Base-by-base conservation (phyloP, 495 filamentous ascomycete species). In the Filosporella fistucella region DNA sequence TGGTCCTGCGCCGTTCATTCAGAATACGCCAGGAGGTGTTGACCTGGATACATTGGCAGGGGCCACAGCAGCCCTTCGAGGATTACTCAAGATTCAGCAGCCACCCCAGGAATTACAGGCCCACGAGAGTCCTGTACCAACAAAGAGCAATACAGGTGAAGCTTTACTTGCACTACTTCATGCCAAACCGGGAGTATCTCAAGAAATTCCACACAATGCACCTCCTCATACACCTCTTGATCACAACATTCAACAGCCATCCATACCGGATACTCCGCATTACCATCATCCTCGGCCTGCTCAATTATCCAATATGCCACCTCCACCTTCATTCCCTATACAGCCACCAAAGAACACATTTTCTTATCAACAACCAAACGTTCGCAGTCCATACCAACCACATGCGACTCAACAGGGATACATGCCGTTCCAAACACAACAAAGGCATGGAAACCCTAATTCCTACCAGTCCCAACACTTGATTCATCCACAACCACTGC, bases 11-110 rank as follows among this genome's bases (percentile, higher is more conserved):
- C n/a, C n/a, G n/a, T n/a, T n/a, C n/a, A n/a, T n/a, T n/a, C n/a
- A n/a, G n/a, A 35, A 58, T 67, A 13, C 72, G 65, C 18, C 69
- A 70, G 42, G 69, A 69, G 42, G 70, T 70, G 42, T 68, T 71
- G 63, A 62, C 9, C 60, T 68, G 25, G 63, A 69, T 42, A 68
- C 67, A 12, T 49, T 75, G 13, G 73, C 72, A 42, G 80, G 80
- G 38, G 81, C 77, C n/a, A 82, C 76, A 2, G 67, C 67, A 26
- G 79, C 85, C 42, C 65, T 89, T 4, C 82, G 80, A 43, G 75
- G 74, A 9, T 62, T 88, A 8, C 69, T 89, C 20, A 80, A 82
- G 41, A 77, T 85, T 24, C 76, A 77, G 38, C 70, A 69, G 13
- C 63, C 69, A 0, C 69, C 68, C 0, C 61, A 75, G 47, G 71